phyloP scores from a whole-genome alignment of 805 yeast genomes.

The Wickerhamomyces subpelliculosus region DNA sequence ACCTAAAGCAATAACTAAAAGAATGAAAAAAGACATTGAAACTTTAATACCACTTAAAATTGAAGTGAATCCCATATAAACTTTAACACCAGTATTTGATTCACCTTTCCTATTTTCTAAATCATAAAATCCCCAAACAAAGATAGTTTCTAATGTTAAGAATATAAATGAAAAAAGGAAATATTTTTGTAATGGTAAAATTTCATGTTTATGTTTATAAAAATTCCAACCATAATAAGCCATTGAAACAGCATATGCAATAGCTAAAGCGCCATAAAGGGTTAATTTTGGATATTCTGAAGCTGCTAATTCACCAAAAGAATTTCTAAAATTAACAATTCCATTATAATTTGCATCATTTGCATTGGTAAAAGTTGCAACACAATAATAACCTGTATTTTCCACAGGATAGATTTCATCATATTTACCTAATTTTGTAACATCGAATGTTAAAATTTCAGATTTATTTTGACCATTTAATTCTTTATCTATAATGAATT shows the following conservation, averaged over 20 bases:
- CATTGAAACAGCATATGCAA: constrained; percentile 75
- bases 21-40: constrained; percentile 81
- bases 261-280: constrained; percentile 77
- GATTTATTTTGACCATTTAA: constrained; percentile 37
- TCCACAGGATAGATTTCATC: constrained; percentile 57
- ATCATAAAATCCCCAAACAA: constrained; percentile 90
- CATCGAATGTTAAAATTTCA: constrained; percentile 47
- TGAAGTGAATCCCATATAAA: constrained; percentile 73
- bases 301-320: constrained; percentile 86
- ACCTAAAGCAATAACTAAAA: constrained; percentile 82
- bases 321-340: constrained; percentile 77
- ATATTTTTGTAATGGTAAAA: constrained; percentile 86
- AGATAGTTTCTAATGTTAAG: constrained; percentile 75
- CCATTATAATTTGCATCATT: constrained; percentile 44
- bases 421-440: constrained; percentile 53
- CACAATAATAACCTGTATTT: constrained; percentile 88
- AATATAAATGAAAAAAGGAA: constrained; percentile 79
- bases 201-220: constrained; percentile 77
- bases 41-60: constrained; percentile 73
- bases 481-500: constrained; percentile 49
- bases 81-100: constrained; percentile 47
- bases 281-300: constrained; percentile 88
- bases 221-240: constrained; percentile 82
- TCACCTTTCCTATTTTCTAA: constrained; percentile 59
- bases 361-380: constrained; percentile 51